Evolutionary conservation across 2,329 filamentous ascomycete genomes (phyloP).

Genomic region (Lasiodiplodia theobromae): DNA sequence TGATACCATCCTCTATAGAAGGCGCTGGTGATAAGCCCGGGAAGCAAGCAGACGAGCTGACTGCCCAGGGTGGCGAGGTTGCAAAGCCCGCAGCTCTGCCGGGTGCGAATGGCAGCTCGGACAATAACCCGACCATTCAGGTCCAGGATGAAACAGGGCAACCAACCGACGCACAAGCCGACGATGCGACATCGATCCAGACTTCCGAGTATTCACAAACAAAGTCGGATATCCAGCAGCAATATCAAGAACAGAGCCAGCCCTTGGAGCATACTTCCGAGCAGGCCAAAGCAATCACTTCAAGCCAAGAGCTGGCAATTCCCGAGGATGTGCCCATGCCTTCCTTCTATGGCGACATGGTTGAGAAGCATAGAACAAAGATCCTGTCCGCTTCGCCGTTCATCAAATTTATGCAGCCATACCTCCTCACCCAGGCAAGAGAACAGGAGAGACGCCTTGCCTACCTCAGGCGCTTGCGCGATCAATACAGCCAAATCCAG

Average conservation of each 20-base stretch:
- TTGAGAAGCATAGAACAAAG: slow-evolving; percentile 90
- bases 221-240: neutral
- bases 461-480: slow-evolving; percentile 81
- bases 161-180: neutral
- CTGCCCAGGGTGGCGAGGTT: slow-evolving; percentile 16
- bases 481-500: slow-evolving; percentile 64
- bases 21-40: slow-evolving; percentile 34
- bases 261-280: slow-evolving; percentile 24
- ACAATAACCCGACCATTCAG: slow-evolving; percentile 7
- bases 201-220: neutral
- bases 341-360: slow-evolving; percentile 94
- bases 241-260: neutral
- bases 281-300: slow-evolving; percentile 34
- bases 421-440: slow-evolving; percentile 88
- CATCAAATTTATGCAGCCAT: slow-evolving; percentile 92
- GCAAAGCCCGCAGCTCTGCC: slow-evolving; percentile 3
- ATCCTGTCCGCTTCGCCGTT: slow-evolving; percentile 95
- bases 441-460: slow-evolving; percentile 87
- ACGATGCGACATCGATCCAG: neutral
- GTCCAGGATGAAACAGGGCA: slow-evolving; percentile 5
- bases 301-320: slow-evolving; percentile 60
- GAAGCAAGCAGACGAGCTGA: slow-evolving; percentile 4
- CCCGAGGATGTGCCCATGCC: slow-evolving; percentile 80
- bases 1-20: slow-evolving; percentile 71
- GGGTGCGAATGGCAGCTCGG: neutral